Conservation (phyloP, 116 monocot genomes). For the Zostera marina region DNA sequence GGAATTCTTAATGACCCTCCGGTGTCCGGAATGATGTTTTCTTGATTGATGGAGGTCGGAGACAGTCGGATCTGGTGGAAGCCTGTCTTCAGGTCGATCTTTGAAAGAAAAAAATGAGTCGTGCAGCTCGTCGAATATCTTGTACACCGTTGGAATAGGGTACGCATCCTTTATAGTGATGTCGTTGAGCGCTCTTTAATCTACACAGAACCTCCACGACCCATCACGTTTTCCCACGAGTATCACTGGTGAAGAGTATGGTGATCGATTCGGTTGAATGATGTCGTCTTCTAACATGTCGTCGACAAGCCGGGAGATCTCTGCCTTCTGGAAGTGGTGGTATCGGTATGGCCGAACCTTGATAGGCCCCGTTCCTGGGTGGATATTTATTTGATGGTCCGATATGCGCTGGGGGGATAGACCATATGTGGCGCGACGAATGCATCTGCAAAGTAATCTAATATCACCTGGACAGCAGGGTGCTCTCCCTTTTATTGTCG, state of each 20-base stretch:
- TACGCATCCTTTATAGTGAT: no score
- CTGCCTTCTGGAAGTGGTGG: neutral
- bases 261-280: neutral
- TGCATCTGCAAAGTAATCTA: no score
- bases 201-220: no score
- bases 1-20: slow-evolving; percentile 4
- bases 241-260: neutral
- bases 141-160: no score
- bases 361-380: neutral
- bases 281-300: neutral
- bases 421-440: no score
- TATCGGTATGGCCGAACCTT: neutral
- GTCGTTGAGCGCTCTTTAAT: no score
- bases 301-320: no score
- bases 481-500: neutral
- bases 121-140: slow-evolving; percentile 2
- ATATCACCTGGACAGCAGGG: no score
- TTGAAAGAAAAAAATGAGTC: neutral
- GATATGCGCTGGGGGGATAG: no score
- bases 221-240: neutral
- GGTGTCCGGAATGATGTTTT: neutral
- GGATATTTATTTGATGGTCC: neutral
- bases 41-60: neutral
- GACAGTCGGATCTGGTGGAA: slow-evolving; percentile 1
- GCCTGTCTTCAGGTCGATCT: neutral